Base-by-base conservation (phyloP, 2,329 filamentous ascomycete genomes). In the Emmonsia crescens region DNA sequence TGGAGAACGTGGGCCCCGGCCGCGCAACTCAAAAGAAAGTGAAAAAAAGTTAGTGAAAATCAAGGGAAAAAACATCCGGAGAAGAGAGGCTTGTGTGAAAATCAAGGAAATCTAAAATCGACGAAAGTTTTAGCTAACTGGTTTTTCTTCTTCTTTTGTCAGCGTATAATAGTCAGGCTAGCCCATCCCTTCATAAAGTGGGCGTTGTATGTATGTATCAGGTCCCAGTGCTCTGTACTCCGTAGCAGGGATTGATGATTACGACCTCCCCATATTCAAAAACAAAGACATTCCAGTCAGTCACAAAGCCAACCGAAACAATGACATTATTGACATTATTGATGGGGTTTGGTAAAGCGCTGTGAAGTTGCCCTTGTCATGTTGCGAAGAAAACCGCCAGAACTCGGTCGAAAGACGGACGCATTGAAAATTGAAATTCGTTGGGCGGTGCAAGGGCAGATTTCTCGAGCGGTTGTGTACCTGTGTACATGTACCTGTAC, bases 91-190 rank as follows among this genome's bases (percentile, higher is more conserved):
- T n/a, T n/a, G n/a, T n/a, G n/a, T n/a, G n/a, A n/a, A 54, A 54
- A 56, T 56, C 33, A 56, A 56, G 52, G 52, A 56, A 55, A 55
- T 55, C 54, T 27, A 40, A 56, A 56, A 55, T 27, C 12, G n/a
- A 21, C 52, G 16, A 55, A 56, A 14, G 54, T 56, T 56, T 42
- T 14, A 14, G 54, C 14, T 56, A 44, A 19, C 5, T n/a, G n/a
- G 24, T 21, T 46, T 46, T 48, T 48, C 27, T 48, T 24, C 2
- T 2, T 27, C 3, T 21, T n/a, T n/a, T 46, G n/a, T 24, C n/a
- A 21, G n/a, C n/a, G n/a, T n/a, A n/a, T n/a, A 9, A 10, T 33
- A 2, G 27, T 31, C 29, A 19, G 31, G 48, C 40, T 42, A 42
- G 40, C 40, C 46, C 21, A 27, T 48, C n/a, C 44, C 14, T n/a